Evolutionary conservation across 2,329 filamentous ascomycete species (phyloP).

Genomic region (Colletotrichum tropicicola): DNA sequence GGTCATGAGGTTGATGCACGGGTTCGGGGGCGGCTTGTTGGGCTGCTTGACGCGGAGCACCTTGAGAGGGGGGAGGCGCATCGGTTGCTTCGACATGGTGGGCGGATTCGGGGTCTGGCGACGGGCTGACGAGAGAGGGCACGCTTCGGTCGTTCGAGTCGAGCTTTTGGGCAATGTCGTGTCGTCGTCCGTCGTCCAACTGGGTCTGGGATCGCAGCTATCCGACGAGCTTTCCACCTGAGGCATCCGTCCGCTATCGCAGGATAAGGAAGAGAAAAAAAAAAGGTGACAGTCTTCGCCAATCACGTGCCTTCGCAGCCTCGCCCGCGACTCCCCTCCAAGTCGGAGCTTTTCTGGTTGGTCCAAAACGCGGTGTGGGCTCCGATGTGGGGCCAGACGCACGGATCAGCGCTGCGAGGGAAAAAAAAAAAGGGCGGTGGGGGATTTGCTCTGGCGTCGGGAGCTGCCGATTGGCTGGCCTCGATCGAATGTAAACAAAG

Average conservation of each 20-base stretch:
- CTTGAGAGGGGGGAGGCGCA: slow-evolving; percentile 66
- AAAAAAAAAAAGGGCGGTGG: not conserved
- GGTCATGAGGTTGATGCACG: slow-evolving; percentile 66
- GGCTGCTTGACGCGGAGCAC: slow-evolving; percentile 63
- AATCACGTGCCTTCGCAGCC: slow-evolving; percentile 14
- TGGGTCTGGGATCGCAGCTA: too few relatives aligned
- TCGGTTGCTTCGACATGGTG: slow-evolving; percentile 60
- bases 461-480: slow-evolving; percentile 23
- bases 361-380: not conserved
- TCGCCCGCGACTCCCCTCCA: not conserved
- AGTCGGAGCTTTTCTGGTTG: not conserved
- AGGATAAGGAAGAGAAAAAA: not conserved
- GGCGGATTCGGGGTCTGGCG: slow-evolving; percentile 20
- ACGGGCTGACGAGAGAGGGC: too few relatives aligned
- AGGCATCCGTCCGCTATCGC: too few relatives aligned
- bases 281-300: not conserved
- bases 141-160: not conserved
- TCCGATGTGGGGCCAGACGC: not conserved
- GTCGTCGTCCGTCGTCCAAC: too few relatives aligned
- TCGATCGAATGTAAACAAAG: slow-evolving; percentile 22
- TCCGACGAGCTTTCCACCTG: too few relatives aligned
- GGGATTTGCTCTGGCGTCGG: not conserved
- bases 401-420: slow-evolving; percentile 2
- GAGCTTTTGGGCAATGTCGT: too few relatives aligned
- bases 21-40: slow-evolving; percentile 58